These are phyloP conservation scores for Exidia glandulosa DNA, from an alignment of 768 basidiomycete species.

Conservation along the genomic window DNA sequence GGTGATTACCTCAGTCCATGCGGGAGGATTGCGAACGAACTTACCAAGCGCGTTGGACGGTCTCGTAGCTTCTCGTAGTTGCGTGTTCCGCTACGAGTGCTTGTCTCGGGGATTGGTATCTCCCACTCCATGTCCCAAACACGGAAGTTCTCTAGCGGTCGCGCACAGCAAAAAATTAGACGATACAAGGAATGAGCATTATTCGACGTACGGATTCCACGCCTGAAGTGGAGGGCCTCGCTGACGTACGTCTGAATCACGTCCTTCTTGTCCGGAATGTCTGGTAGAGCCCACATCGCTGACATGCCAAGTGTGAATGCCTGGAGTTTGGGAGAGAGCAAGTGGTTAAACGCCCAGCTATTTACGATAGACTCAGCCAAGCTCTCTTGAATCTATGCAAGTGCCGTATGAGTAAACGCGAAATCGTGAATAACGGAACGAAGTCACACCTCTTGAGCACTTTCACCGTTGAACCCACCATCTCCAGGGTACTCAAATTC, in stretches of 20 bases:
- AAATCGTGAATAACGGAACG: no score
- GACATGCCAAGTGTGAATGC: slow-evolving; percentile 2
- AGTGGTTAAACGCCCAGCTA: not conserved
- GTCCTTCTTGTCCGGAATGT: not conserved
- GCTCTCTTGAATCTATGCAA: not conserved
- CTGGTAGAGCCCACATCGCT: slow-evolving; percentile 1
- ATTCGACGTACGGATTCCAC: slow-evolving; percentile 5
- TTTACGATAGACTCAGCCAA: not conserved
- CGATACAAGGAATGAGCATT: not conserved
- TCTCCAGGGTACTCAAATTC: slow-evolving; percentile 7
- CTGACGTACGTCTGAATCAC: slow-evolving; percentile 1
- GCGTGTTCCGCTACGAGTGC: slow-evolving; percentile 7
- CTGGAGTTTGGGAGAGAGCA: not conserved
- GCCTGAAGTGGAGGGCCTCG: slow-evolving; percentile 6
- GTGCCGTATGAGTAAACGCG: not conserved
- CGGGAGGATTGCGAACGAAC: slow-evolving; percentile 1
- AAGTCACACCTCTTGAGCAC: not conserved
- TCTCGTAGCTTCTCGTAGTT: slow-evolving; percentile 12
- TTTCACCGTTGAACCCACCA: not conserved
- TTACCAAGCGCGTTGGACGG: slow-evolving; percentile 16
- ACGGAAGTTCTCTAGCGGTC: slow-evolving; percentile 14
- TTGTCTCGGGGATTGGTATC: slow-evolving; percentile 13
- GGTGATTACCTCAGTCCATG: not conserved
- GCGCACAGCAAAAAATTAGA: not conserved
- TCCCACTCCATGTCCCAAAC: slow-evolving; percentile 17